These are phyloP conservation scores for Papiliotrema flavescens DNA, from an alignment of 1,284 basidiomycete genomes.

Conservation along the genomic window DNA sequence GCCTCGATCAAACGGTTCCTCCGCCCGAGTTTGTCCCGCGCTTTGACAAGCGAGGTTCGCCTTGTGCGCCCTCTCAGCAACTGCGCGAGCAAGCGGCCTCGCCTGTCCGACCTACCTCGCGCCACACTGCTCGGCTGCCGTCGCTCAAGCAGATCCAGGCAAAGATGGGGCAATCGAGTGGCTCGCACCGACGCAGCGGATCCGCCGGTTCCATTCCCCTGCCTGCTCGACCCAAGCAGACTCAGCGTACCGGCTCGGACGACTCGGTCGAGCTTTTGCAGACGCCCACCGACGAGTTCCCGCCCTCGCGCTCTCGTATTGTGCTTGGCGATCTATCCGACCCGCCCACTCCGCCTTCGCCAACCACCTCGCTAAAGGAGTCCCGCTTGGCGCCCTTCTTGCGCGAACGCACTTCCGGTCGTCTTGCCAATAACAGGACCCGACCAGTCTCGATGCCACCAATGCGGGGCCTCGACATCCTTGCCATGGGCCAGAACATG, in stretches of 20 bases:
- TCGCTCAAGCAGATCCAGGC: slow-evolving; percentile 44
- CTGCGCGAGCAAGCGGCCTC: slow-evolving; percentile 11
- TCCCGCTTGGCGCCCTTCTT: slow-evolving; percentile 40
- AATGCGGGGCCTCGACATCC: slow-evolving; percentile 7
- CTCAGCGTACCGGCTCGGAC: slow-evolving; percentile 16
- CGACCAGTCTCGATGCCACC: slow-evolving; percentile 34
- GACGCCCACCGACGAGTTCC: slow-evolving; percentile 38
- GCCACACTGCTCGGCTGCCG: slow-evolving; percentile 27
- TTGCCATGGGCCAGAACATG: neutral
- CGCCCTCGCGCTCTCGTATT: slow-evolving; percentile 13
- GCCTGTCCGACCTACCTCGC: slow-evolving; percentile 4
- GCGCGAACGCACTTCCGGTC: slow-evolving; percentile 34
- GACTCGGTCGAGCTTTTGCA: slow-evolving; percentile 34
- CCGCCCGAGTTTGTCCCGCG: slow-evolving; percentile 36
- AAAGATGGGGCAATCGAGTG: slow-evolving; percentile 23
- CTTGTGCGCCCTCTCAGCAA: slow-evolving; percentile 14
- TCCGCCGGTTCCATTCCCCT: slow-evolving; percentile 8
- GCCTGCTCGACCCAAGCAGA: slow-evolving; percentile 1
- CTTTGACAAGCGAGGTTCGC: slow-evolving; percentile 32
- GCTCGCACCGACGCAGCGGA: slow-evolving; percentile 9
- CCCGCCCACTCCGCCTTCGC: slow-evolving; percentile 19
- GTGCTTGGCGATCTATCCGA: slow-evolving; percentile 8
- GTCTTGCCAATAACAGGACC: slow-evolving; percentile 18
- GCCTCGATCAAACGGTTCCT: slow-evolving; percentile 27
- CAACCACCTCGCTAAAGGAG: slow-evolving; percentile 8